Evolutionary conservation across 495 filamentous ascomycete genomes (phyloP).

Genomic region (Penicillium atrosanguineum): DNA sequence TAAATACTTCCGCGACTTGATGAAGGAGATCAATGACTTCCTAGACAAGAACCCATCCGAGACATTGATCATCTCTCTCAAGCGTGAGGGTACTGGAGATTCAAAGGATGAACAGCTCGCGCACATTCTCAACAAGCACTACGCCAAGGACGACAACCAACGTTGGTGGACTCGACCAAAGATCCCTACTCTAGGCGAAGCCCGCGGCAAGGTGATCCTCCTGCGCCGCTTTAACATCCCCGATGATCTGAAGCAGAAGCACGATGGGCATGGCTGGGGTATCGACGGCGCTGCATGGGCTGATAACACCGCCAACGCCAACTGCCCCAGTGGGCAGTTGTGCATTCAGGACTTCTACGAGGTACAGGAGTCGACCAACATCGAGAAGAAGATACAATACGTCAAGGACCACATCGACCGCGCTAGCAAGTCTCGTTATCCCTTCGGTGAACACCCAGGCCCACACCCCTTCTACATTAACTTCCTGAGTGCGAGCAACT

Average conservation of each 20-base stretch:
- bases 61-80: slow-evolving; percentile 80
- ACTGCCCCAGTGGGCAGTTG: slow-evolving; percentile 68
- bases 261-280: slow-evolving; percentile 67
- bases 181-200: slow-evolving; percentile 81
- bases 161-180: slow-evolving; percentile 77
- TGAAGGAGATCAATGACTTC: slow-evolving; percentile 69
- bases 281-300: slow-evolving; percentile 84
- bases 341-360: slow-evolving; percentile 97
- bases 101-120: slow-evolving; percentile 78
- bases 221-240: slow-evolving; percentile 75
- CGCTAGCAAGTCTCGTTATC: slow-evolving; percentile 51
- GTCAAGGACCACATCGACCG: slow-evolving; percentile 72
- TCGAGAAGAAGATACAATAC: slow-evolving; percentile 75
- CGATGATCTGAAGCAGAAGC: slow-evolving; percentile 55
- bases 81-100: slow-evolving; percentile 81
- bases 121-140: slow-evolving; percentile 66
- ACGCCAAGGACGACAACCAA: slow-evolving; percentile 53
- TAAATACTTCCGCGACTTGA: slow-evolving; percentile 72
- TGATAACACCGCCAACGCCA: slow-evolving; percentile 80
- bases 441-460: slow-evolving; percentile 35
- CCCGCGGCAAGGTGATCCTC: slow-evolving; percentile 79
- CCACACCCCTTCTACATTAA: slow-evolving; percentile 77
- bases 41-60: slow-evolving; percentile 76
- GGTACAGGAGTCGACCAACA: slow-evolving; percentile 69
- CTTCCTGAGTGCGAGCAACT: slow-evolving; percentile 86